Base-by-base conservation (phyloP, 2,329 filamentous ascomycete species). In the Gaeumannomyces tritici region DNA sequence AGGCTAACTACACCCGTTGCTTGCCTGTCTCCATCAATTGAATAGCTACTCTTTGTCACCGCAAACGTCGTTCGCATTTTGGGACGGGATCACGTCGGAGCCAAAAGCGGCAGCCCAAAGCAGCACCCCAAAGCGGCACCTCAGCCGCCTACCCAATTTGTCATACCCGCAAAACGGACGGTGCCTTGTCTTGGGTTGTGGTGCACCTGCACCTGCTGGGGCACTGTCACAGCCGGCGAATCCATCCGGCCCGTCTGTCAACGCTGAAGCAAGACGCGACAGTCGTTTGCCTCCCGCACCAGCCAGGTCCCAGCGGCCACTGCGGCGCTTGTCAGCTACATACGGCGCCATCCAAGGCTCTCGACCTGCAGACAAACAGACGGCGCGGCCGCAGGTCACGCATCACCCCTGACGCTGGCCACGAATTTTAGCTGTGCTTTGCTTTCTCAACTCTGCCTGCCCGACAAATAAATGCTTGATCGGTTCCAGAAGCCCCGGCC, bases 401-500 rank as follows among this genome's bases (percentile, higher is more conserved):
- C 42, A 47, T 6, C 42, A 47, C 42, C 42, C 42, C 42, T 21
- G 42, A 21, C 42, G 42, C 15, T 21, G 12, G n/a, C 21, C 18
- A 47, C 42, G 42, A 21, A 7, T 47, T n/a, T 8, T 47, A 6
- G 21, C 4, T 21, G 12, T 47, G 42, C 42, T 47, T 6, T n/a
- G 6, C 21, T n/a, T 47, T 6, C 42, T n/a, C 42, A n/a, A 2
- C 7, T n/a, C 42, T 47, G 42, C 18, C 15, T 6, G 8, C 3
- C 6, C 42, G 42, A 47, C 15, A 47, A 47, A n/a, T 47, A 47
- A 47, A 72, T 72, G 70, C 66, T 67, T 64, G 69, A 68, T 65
- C 67, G 68, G 60, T 64, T 70, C 60, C 58, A 65, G 61, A 69
- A 70, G 64, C 51, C 64, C 57, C 66, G 68, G 55, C 66, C 67